Evolutionary conservation across 2,329 filamentous ascomycete species (phyloP).

Genomic region (Aspergillus thermomutatus): DNA sequence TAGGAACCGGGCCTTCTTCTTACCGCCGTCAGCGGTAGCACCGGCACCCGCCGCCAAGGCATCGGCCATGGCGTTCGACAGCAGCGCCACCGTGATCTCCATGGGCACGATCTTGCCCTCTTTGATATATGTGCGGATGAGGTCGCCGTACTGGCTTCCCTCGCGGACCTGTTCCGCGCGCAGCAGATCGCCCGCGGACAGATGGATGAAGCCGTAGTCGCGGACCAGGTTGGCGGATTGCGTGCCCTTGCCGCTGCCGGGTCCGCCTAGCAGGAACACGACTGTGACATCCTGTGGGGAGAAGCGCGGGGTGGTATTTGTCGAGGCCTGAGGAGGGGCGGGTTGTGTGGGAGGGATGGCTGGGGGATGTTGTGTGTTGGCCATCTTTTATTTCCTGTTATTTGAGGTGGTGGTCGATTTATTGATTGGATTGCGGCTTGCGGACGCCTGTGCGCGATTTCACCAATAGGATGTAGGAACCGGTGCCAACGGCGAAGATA

Average conservation of each 20-base stretch:
- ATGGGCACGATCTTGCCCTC: constrained; percentile 97
- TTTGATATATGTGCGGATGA: constrained; percentile 92
- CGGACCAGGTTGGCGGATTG: constrained; percentile 86
- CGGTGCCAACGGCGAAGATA: constrained; percentile 48
- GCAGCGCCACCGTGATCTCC: constrained; percentile 90
- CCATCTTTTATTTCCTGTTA: constrained; percentile 15
- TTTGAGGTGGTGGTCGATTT: constrained; percentile 41
- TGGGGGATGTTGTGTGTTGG: constrained; percentile 44
- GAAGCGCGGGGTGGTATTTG: constrained; percentile 67
- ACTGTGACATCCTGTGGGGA: constrained; percentile 78
- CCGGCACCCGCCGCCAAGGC: constrained; percentile 53
- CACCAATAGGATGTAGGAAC: constrained; percentile 51
- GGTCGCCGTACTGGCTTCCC: constrained; percentile 82
- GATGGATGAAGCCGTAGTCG: constrained; percentile 87
- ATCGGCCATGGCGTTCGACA: constrained; percentile 88
- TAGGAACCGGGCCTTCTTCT: constrained; percentile 65
- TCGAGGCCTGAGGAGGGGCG: not conserved
- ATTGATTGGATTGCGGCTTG: constrained; percentile 52
- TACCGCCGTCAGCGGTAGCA: constrained; percentile 28
- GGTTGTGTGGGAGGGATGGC: constrained; percentile 63
- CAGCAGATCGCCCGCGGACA: constrained; percentile 89
- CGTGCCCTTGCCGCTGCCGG: constrained; percentile 93
- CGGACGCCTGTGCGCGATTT: constrained; percentile 45
- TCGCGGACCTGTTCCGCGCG: constrained; percentile 87
- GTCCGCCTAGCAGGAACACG: constrained; percentile 92